Base-by-base conservation (phyloP, 805 yeast species). In the Zygoascus biomembranicola region DNA sequence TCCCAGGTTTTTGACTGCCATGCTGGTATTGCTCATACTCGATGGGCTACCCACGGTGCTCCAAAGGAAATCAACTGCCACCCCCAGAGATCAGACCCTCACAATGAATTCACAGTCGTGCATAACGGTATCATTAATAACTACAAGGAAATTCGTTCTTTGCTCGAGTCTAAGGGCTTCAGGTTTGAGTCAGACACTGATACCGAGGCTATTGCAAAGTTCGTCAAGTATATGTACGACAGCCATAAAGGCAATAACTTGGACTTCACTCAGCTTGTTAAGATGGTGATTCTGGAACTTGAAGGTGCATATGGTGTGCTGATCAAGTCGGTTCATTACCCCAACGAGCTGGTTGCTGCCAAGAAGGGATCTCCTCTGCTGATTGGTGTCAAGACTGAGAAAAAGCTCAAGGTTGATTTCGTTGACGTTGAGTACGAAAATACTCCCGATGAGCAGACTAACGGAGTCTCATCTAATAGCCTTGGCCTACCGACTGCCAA, bases 41-140 rank as follows among this genome's bases (percentile, higher is more conserved):
- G 99, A 77, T 94, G 99, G 99, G 99, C 99, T 50, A 94, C 99
- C 41, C 99, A 94, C 71, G 99, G 99, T 71, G 87, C 84, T 64
- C 97, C 97, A 54, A 82, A 81, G 60, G 81, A 78, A 57, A 63
- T 70, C 57, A 94, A 94, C 76, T 94, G 98, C 69, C 99, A 94
- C 70, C 99, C 99, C 49, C 98, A 92, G 68, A 77, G 92, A 59
- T 88, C 97, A 1, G 99, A 89, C 69, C 78, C 80, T 9, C 71
- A 72, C 47, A 85, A 85, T 62, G 96, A 90, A 70, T 94, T 94
- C 64, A 81, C 88, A 45, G 84, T 94, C 59, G 98, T 94, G 51
- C 99, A 94, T 76, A 94, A 94, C 65, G 99, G 99, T 77, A 94
- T 94, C 69, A 89, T 94, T 71, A 94, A 99, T 63, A 94, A 94